Base-by-base conservation (phyloP, 2,329 filamentous ascomycete species). In the Aspergillus ibericus region DNA sequence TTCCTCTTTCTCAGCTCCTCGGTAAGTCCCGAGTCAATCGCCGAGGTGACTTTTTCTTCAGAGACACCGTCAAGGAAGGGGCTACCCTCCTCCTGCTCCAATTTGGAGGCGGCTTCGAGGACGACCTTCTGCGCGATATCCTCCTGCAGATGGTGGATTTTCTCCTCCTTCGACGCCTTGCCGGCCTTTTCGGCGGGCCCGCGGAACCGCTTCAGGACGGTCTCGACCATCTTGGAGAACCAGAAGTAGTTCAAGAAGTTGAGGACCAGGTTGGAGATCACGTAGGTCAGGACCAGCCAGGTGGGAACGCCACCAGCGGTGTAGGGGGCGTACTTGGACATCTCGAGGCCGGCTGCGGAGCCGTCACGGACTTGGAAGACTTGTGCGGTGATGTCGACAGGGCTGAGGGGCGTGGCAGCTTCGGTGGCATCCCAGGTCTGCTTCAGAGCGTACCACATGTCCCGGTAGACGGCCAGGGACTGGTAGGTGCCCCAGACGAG, bases 1-100 rank as follows among this genome's bases (percentile, higher is more conserved):
- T 64, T 71, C 40, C 71, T 62, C 53, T 63, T 66, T n/a, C 91
- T 22, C 92, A 97, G 76, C 83, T 97, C 27, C 93, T 97, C 76
- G 88, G 92, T 71, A 93, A 96, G 90, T 88, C 91, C 9, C 88
- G 90, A 40, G 86, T 92, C 74, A 16, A 70, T 63, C 5, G 64
- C 67, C 3, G 70, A 67, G 8, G 68, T 61, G 32, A 65, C 61
- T 34, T 68, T 60, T 53, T 64, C 59, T 7, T 61, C 58, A 2
- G 60, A 40, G 20, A 61, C 53, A 54, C 74, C 70, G 10, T 68
- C 71, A 12, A 63, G 60, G 49, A 70, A 60, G 2, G 71, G 56
- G 27, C 65, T 66, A 1, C 66, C 66, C 54, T 75, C 72, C 20
- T 75, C 68, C 52, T 70, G 55, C 49, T 69, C 66, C 48, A 74